Evolutionary conservation across 768 basidiomycete species (phyloP), one percentile per base, ranked within the genome.

Genomic region (Boletus rufocinnamomeus): DNA sequence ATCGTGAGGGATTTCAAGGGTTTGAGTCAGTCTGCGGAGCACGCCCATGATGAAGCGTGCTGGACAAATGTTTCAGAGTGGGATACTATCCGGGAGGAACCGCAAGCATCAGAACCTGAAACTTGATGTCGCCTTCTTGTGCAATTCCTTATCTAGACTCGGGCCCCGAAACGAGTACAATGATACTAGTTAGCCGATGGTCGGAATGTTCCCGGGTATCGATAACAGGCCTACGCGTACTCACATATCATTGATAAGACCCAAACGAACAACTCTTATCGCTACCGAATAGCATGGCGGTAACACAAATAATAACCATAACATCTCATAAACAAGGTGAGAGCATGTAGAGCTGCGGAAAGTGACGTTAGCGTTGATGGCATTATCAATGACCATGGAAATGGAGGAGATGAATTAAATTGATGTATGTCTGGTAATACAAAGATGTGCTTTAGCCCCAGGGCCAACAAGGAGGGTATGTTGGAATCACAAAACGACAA

Each of bases 1-100:
- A 21, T 82, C 75, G 63, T 82, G 83, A 54, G 77, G 70, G 50
- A 87, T 80, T 70, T 88, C 85, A 10, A 86, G 65, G 61, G 61
- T 62, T 58, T 62, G 66, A 28, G 66, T 45, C 16, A 74, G 52
- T 56, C 61, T 69, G 44, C 62, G 66, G 58, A 63, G 49, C 49
- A 69, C 30, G 19, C 59, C 64, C 73, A 74, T 74, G 50, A 19
- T 17, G 44, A 44, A 47, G 30, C 44, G 41, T 54, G 49, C 50
- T 58, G 53, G 32, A 27, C 44, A 46, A 43, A 43, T 53, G 45
- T 23, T 47, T 54, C 19, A 25, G 41, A 52, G 40, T 43, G 47
- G 25, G 32, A 57, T 50, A 11, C 37, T 38, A n/a, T 55, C 27
- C 14, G 34, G 41, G 44, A 51, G 40, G 51, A 59, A 56, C 47